These are phyloP conservation scores for Amoebophrya sp. DNA, from an alignment of 169 alveolate species.

Conservation along the genomic window DNA sequence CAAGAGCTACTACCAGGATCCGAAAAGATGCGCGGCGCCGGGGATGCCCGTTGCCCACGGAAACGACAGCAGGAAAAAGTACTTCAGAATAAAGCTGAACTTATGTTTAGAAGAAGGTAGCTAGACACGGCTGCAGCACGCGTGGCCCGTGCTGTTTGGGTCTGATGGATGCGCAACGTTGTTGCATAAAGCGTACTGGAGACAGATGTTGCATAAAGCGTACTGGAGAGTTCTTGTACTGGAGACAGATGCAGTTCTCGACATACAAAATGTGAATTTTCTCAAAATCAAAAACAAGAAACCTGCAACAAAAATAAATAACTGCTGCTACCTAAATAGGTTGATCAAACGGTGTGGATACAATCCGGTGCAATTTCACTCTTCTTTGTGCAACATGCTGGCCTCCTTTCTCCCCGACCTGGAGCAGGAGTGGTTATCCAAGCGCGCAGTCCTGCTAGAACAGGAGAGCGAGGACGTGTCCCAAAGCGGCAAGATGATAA, in stretches of 20 bases:
- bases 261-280: not conserved
- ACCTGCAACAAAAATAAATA: not conserved
- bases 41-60: not conserved
- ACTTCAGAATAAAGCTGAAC: not conserved
- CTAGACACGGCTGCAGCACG: not conserved
- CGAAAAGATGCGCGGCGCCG: not conserved
- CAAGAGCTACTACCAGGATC: too few relatives aligned
- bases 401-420: not conserved
- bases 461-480: not conserved
- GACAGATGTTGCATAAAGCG: too few relatives aligned
- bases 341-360: not conserved
- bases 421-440: not conserved
- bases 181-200: not conserved
- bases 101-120: not conserved
- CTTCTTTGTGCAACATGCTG: not conserved
- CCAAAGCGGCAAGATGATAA: not conserved
- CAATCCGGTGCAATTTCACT: not conserved
- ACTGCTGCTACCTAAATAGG: not conserved
- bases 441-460: not conserved
- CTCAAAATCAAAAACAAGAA: not conserved
- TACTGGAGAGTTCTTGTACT: not conserved
- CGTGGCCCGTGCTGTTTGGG: not conserved
- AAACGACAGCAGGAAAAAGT: not conserved
- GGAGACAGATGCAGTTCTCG: not conserved
- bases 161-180: not conserved